phyloP scores from a whole-genome alignment of 2,329 filamentous ascomycete species.

The Cladosporium halotolerans region DNA sequence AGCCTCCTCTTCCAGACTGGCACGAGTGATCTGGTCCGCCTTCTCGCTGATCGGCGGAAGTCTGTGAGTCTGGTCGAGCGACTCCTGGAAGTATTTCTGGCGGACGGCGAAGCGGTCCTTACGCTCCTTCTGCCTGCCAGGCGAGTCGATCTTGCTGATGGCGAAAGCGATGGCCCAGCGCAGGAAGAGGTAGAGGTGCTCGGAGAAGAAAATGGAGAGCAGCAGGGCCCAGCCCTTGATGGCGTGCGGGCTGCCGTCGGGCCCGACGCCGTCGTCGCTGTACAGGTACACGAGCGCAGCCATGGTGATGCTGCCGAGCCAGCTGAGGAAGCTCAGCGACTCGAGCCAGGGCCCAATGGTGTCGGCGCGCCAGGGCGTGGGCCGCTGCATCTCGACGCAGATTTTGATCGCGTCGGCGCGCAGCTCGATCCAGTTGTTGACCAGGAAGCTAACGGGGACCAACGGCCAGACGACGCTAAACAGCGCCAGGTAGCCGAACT shows the following conservation, averaged over 20 bases:
- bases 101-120: conserved; percentile 74
- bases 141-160: conserved; percentile 75
- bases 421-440: conserved; percentile 95
- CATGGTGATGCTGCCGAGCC: conserved; percentile 84
- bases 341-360: conserved; percentile 92
- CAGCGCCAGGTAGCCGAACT: conserved; percentile 77
- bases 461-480: conserved; percentile 94
- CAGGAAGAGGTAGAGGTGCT: conserved; percentile 81
- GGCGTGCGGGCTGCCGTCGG: conserved; percentile 59
- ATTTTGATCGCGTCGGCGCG: conserved; percentile 94
- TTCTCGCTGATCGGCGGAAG: conserved; percentile 43
- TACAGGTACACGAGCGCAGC: conserved; percentile 88
- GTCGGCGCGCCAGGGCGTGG: conserved; percentile 82
- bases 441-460: conserved; percentile 78
- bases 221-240: conserved; percentile 78
- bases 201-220: conserved; percentile 73
- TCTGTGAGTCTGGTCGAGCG: conserved; percentile 51
- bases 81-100: conserved; percentile 71
- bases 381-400: conserved; percentile 78
- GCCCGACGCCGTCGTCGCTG: conserved; percentile 59
- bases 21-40: conserved; percentile 57
- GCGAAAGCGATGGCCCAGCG: conserved; percentile 66
- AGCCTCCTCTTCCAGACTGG: conserved; percentile 56
- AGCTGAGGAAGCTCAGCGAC: conserved; percentile 80
- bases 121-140: conserved; percentile 77